A percentile compares a stretch with the other conserved stretches of the same genome.
phyloP scores from a whole-genome alignment of 2,329 filamentous ascomycete genomes.

The Aspergillus arachidicola region DNA sequence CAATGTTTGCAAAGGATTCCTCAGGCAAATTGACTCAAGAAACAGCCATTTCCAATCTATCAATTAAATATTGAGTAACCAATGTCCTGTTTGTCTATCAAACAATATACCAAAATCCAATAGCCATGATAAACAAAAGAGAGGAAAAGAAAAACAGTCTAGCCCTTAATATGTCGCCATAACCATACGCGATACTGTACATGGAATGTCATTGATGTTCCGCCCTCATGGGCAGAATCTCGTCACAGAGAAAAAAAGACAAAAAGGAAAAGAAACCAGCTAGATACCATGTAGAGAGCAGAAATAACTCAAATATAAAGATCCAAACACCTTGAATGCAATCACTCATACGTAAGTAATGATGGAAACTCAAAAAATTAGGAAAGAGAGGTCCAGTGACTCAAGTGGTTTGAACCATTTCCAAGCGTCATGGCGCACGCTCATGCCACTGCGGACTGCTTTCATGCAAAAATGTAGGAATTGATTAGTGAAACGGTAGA shows the following conservation, averaged over 20 bases:
- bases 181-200: conserved; percentile 26
- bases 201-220: conserved; percentile 15
- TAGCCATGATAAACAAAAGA: background rate
- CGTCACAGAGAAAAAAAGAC: conserved; percentile 3
- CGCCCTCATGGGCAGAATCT: background rate
- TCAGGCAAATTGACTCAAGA: background rate
- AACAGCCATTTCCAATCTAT: background rate
- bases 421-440: background rate
- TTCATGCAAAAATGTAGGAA: conserved; percentile 8
- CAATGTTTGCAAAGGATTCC: background rate
- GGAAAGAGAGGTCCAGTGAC: background rate
- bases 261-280: background rate
- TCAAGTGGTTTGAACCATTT: background rate
- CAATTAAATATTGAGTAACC: background rate
- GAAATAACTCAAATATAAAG: conserved; percentile 14
- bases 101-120: background rate
- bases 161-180: conserved; percentile 23
- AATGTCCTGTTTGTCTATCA: background rate
- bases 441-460: conserved; percentile 1
- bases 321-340: conserved; percentile 11
- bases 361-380: background rate
- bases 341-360: background rate
- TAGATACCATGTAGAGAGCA: background rate
- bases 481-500: conserved; percentile 23
- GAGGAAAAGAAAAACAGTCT: conserved; percentile 14